phyloP scores from a whole-genome alignment of 768 basidiomycete genomes.

The Zangia roseola region DNA sequence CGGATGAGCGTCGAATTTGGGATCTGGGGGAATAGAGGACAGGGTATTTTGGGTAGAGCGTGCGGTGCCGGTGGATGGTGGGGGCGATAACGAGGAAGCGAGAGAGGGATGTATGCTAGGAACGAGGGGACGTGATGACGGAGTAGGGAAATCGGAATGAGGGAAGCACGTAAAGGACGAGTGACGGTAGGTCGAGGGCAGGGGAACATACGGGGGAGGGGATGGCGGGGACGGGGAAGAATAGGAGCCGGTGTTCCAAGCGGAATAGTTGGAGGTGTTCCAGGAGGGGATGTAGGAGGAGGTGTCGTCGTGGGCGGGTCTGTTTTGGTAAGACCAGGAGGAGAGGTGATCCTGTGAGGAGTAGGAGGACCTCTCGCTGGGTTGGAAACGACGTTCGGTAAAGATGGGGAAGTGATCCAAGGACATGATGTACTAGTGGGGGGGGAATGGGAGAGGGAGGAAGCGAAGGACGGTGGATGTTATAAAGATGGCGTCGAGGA shows the following conservation, averaged over 20 bases:
- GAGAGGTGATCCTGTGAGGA: constrained; percentile 21
- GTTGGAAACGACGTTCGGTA: constrained; percentile 32
- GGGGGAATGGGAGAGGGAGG: neutral
- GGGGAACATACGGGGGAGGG: constrained; percentile 22
- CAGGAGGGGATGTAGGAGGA: constrained; percentile 18
- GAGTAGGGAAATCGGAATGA: constrained; percentile 20
- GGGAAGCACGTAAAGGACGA: constrained; percentile 18
- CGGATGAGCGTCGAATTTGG: constrained; percentile 25
- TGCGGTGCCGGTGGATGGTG: constrained; percentile 7
- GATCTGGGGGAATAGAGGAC: constrained; percentile 10
- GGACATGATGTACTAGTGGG: constrained; percentile 26
- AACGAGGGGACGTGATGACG: constrained; percentile 20
- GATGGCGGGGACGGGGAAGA: constrained; percentile 24
- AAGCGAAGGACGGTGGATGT: constrained; percentile 13
- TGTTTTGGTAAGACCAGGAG: constrained; percentile 26
- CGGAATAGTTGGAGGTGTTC: constrained; percentile 16
- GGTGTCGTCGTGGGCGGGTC: constrained; percentile 18
- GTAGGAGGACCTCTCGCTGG: constrained; percentile 24
- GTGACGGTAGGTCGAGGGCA: constrained; percentile 24
- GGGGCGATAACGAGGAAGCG: constrained; percentile 18
- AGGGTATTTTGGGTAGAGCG: constrained; percentile 16
- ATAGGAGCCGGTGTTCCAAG: constrained; percentile 15
- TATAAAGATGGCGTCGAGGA: constrained; percentile 30
- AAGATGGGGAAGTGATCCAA: constrained; percentile 35
- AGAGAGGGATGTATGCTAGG: constrained; percentile 14